phyloP scores from a whole-genome alignment of 2,329 filamentous ascomycete species.

The Arthrinium phaeospermum region DNA sequence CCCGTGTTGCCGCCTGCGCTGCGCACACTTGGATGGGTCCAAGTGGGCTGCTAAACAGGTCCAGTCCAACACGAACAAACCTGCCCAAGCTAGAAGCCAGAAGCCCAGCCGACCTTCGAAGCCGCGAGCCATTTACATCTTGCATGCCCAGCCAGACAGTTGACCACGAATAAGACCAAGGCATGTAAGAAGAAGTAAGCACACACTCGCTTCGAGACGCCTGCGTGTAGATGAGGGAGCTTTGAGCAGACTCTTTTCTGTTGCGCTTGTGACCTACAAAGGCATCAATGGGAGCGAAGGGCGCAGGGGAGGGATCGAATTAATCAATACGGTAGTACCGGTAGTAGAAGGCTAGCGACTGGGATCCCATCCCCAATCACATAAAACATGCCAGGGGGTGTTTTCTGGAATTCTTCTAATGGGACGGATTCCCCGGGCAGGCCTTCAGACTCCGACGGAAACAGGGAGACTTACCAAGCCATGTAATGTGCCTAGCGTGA shows the following conservation, averaged over 20 bases:
- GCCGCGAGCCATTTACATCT: background rate
- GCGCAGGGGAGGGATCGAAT: background rate
- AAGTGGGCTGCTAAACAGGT: constrained; percentile 5
- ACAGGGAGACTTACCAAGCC: constrained; percentile 1
- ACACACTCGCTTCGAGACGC: background rate
- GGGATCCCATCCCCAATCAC: constrained; percentile 1
- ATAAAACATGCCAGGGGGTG: constrained; percentile 2
- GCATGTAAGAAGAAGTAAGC: constrained; percentile 7
- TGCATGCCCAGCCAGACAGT: constrained; percentile 1
- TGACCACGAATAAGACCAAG: background rate
- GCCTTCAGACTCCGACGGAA: background rate
- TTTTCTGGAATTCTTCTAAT: constrained; percentile 16
- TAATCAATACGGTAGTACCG: background rate
- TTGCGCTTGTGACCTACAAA: background rate
- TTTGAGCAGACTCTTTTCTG: background rate
- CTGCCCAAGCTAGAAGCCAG: background rate
- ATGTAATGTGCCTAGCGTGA: background rate
- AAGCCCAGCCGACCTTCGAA: background rate
- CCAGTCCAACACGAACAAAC: background rate
- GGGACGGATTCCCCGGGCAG: constrained; percentile 1
- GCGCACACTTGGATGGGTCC: constrained; percentile 3
- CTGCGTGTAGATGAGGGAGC: background rate
- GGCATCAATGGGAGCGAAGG: background rate
- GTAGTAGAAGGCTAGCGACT: background rate
- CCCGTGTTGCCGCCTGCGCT: constrained; percentile 8